Base-by-base conservation (phyloP, 768 basidiomycete species). In the Lactifluus pinguis region DNA sequence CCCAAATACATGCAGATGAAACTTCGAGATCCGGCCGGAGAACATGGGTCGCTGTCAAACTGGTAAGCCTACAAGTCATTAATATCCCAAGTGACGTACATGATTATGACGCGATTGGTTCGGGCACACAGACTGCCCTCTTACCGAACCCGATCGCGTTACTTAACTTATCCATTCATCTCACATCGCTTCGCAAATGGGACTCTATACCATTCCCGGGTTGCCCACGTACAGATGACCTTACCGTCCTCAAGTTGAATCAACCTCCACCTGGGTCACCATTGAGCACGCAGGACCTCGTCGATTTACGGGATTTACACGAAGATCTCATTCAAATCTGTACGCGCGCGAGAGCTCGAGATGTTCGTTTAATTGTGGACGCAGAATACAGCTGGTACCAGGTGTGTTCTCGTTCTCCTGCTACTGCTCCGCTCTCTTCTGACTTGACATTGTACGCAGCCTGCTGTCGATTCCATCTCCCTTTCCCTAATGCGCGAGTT, bases 11-110 rank as follows among this genome's bases (percentile, higher is more conserved):
- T 51, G 69, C 57, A 4, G 38, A 62, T 54, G 56, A 19, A 19
- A 53, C 25, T 0, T 56, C 57, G 13, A 45, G 61, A 1, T 65
- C 60, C 5, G 80, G 79, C 6, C 75, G 86, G 25, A 77, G 82
- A 63, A 91, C 88, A 0, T 92, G 89, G 83, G 85, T 95, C 21
- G 91, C 93, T 0, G 72, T 95, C 25, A 95, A 95, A 72, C 75
- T 95, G 60, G 89, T 87, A 64, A 61, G 85, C 67, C 32, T 25
- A 25, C 25, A 25, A 25, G 25, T 25, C 25, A 49, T 52, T n/a
- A 4, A 39, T 45, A 53, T 45, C 36, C 11, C 7, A 10, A 32
- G 17, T 9, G 36, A 25, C 30, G 30, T 47, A 58, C 55, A 57
- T 52, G 29, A 17, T 47, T 19, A 21, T 45, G 29, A 14, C 49